Conservation (phyloP, 2,329 filamentous ascomycete genomes). For the Penicillium olsonii region DNA sequence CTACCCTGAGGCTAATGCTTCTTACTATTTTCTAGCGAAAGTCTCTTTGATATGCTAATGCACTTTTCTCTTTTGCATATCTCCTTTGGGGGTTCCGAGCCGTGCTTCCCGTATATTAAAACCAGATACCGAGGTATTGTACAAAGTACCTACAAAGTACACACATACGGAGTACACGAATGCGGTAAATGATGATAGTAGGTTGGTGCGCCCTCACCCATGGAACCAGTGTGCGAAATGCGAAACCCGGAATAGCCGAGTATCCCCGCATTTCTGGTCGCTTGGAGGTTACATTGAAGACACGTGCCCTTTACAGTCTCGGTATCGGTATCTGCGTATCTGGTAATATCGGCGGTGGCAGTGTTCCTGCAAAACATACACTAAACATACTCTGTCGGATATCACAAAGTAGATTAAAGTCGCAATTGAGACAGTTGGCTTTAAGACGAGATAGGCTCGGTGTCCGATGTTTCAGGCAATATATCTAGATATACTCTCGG, state of each 20-base stretch:
- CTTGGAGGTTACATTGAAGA: no score
- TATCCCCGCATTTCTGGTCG: conserved; percentile 20
- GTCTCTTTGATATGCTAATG: neutral
- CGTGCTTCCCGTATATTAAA: neutral
- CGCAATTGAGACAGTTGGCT: neutral
- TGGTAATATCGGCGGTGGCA: neutral
- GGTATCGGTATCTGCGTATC: no score
- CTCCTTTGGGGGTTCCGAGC: neutral
- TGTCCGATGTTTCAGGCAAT: neutral
- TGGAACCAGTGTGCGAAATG: conserved; percentile 8
- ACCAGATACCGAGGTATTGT: no score
- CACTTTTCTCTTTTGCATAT: neutral
- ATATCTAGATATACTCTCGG: no score
- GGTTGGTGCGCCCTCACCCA: conserved; percentile 3
- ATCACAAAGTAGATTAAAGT: neutral
- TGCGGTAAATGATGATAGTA: neutral
- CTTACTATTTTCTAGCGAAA: neutral
- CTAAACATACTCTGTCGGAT: neutral
- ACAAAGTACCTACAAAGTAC: no score
- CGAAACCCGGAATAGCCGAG: conserved; percentile 6
- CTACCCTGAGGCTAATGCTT: neutral
- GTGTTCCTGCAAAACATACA: neutral
- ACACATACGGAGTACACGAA: neutral
- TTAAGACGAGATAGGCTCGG: neutral
- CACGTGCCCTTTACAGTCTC: no score